Conservation (phyloP, 768 basidiomycete species). For the Chiua virens region DNA sequence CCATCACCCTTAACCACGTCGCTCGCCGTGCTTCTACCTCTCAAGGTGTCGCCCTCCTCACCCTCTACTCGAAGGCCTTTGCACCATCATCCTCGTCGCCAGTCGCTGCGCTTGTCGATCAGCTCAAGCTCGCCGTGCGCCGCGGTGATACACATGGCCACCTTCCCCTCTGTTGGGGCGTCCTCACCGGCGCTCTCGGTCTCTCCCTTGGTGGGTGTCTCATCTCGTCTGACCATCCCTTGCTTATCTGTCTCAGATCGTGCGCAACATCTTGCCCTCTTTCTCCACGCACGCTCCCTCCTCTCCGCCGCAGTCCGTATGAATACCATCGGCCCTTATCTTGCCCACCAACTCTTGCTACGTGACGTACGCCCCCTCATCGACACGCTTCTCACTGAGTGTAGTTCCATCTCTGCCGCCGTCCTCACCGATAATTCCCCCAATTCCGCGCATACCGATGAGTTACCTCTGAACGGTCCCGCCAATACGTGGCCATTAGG, state of each 20-base stretch:
- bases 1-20: constrained; percentile 88
- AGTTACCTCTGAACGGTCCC: constrained; percentile 52
- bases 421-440: constrained; percentile 22
- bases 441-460: constrained; percentile 4
- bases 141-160: constrained; percentile 72
- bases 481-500: constrained; percentile 95
- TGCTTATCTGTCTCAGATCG: constrained; percentile 52
- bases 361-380: constrained; percentile 71
- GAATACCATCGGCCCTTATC: constrained; percentile 91
- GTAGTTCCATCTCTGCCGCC: constrained; percentile 51
- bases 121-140: constrained; percentile 67
- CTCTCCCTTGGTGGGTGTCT: constrained; percentile 59
- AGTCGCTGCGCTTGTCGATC: constrained; percentile 49
- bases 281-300: constrained; percentile 87
- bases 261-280: constrained; percentile 84
- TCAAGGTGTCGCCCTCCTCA: constrained; percentile 91
- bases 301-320: constrained; percentile 91
- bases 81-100: constrained; percentile 44
- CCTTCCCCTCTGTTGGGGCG: constrained; percentile 89
- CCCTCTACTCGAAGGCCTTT: constrained; percentile 83
- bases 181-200: constrained; percentile 75
- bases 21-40: constrained; percentile 83
- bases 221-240: not conserved
- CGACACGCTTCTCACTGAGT: constrained; percentile 47
- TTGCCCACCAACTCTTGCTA: constrained; percentile 82